Conservation (phyloP, 2,329 filamentous ascomycete species). For the Alternaria consortialis region DNA sequence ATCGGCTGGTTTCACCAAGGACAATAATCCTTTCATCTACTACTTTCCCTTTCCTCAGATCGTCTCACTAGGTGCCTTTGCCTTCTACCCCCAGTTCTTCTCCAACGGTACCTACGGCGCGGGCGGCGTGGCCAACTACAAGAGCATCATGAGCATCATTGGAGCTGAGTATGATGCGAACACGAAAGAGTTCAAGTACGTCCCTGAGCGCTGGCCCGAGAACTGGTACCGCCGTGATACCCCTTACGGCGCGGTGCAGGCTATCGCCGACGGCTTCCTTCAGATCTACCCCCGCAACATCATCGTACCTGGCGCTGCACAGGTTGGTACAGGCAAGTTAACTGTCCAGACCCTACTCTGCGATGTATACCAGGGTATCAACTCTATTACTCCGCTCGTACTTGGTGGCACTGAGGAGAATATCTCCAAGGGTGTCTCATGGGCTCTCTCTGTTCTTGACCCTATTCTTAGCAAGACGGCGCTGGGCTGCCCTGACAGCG, state of each 20-base stretch:
- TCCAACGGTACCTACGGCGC: slow-evolving; percentile 48
- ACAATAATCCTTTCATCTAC: slow-evolving; percentile 56
- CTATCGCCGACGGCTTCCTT: slow-evolving; percentile 44
- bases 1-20: slow-evolving; percentile 55
- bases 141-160: slow-evolving; percentile 56
- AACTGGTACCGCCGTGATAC: slow-evolving; percentile 61
- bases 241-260: slow-evolving; percentile 57
- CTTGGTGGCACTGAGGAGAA: slow-evolving; percentile 37
- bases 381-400: slow-evolving; percentile 47
- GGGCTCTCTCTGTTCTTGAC: slow-evolving; percentile 44
- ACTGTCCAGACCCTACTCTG: slow-evolving; percentile 45
- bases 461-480: slow-evolving; percentile 38
- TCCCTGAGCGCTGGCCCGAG: slow-evolving; percentile 62
- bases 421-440: slow-evolving; percentile 31
- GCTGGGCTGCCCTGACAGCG: slow-evolving; percentile 45
- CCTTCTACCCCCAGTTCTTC: slow-evolving; percentile 42
- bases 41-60: slow-evolving; percentile 54
- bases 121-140: slow-evolving; percentile 46
- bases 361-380: slow-evolving; percentile 48
- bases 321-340: slow-evolving; percentile 46
- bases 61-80: slow-evolving; percentile 57
- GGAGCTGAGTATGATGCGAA: slow-evolving; percentile 56
- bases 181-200: slow-evolving; percentile 57
- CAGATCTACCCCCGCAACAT: slow-evolving; percentile 48
- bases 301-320: slow-evolving; percentile 37